Conservation (phyloP, 1,284 basidiomycete species). For the Cystobasidium pallidum region DNA sequence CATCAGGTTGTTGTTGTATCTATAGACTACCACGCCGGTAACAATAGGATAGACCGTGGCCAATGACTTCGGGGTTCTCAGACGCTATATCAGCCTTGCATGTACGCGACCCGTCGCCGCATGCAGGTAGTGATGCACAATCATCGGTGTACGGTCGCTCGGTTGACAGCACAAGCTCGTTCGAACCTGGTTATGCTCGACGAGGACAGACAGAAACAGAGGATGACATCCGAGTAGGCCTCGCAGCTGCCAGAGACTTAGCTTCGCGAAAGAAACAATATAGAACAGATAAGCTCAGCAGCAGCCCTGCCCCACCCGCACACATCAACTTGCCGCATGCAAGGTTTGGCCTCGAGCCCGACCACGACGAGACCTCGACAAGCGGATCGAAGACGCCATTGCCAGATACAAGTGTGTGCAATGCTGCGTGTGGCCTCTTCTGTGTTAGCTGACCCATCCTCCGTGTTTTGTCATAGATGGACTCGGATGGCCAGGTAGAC, state of each 20-base stretch:
- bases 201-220: conserved; percentile 44
- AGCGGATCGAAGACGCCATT: conserved; percentile 41
- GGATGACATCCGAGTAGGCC: conserved; percentile 24
- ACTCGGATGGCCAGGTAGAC: conserved; percentile 87
- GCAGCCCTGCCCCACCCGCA: conserved; percentile 24
- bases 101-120: conserved; percentile 15
- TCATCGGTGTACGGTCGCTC: conserved; percentile 12
- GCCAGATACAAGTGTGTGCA: conserved; percentile 34
- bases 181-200: conserved; percentile 38
- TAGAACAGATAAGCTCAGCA: conserved; percentile 36
- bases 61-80: conserved; percentile 33
- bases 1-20: conserved; percentile 15
- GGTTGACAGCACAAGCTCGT: conserved; percentile 37
- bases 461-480: conserved; percentile 63
- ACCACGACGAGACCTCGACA: conserved; percentile 12
- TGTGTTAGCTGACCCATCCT: neutral
- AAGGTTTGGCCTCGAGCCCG: neutral
- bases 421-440: neutral
- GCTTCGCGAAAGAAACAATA: conserved; percentile 36
- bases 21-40: conserved; percentile 1
- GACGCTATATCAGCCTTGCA: conserved; percentile 33
- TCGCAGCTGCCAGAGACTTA: conserved; percentile 38
- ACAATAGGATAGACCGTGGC: neutral
- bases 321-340: conserved; percentile 10
- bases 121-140: conserved; percentile 1